Evolutionary conservation across 129 eudicot genomes (phyloP).

Genomic region (Gnaphalium uliginosum): DNA sequence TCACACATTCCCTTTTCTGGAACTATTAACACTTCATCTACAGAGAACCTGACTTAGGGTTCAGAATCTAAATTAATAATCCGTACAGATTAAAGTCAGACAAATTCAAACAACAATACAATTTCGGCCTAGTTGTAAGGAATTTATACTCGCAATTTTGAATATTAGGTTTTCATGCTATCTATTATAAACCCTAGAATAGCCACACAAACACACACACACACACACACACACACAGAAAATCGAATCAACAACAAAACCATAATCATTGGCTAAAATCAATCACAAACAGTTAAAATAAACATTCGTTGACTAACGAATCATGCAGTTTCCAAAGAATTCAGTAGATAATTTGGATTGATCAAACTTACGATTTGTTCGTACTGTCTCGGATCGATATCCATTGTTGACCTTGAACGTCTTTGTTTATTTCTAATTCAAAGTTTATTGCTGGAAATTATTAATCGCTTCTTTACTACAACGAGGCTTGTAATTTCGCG

Average conservation of each 20-base stretch:
- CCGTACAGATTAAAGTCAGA: neutral
- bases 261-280: constrained; percentile 8
- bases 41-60: neutral
- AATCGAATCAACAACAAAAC: constrained; percentile 1
- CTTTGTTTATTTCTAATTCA: neutral
- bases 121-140: neutral
- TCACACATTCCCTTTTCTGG: neutral
- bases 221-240: too few species aligned
- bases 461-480: neutral
- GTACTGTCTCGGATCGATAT: constrained; percentile 70
- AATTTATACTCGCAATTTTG: neutral
- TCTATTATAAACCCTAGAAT: constrained; percentile 1
- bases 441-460: neutral
- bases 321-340: neutral
- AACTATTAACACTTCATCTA: neutral
- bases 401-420: constrained; percentile 44
- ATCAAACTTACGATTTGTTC: constrained; percentile 62
- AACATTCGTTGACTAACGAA: constrained; percentile 31
- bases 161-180: constrained; percentile 21
- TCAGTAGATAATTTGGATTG: neutral
- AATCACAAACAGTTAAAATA: constrained; percentile 22
- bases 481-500: neutral
- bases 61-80: neutral
- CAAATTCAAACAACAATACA: neutral
- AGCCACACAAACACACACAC: neutral